A percentile compares a stretch with the other conserved stretches of the same genome.
These are phyloP conservation scores for Jaltomata sinuosa DNA, from an alignment of 257 asterid genomes.

Conservation along the genomic window DNA sequence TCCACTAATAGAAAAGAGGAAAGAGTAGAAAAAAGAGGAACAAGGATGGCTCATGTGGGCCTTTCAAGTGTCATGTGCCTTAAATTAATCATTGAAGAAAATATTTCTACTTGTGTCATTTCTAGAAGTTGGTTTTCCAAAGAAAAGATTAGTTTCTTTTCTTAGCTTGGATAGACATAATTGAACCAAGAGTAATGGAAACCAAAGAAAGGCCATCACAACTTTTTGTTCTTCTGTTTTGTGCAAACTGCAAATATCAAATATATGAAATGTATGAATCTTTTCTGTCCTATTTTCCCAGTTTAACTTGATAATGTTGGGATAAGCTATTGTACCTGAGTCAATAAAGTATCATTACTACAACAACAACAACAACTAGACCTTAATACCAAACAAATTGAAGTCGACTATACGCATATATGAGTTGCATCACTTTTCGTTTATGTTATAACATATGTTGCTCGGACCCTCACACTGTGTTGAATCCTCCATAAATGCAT, in stretches of 20 bases:
- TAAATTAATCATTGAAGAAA: not conserved
- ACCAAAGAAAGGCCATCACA: not conserved
- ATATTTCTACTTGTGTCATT: not conserved
- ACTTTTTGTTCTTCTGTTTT: not conserved
- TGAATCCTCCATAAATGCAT: not conserved
- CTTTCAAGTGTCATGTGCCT: not conserved
- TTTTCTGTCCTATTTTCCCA: not conserved
- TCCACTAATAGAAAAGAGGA: not conserved
- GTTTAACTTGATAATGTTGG: not conserved
- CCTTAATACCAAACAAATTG: not conserved
- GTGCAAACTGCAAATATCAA: not conserved
- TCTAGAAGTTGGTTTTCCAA: not conserved
- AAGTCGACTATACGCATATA: not conserved
- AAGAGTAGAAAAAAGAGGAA: not conserved
- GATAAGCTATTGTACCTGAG: not conserved
- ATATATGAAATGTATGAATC: not conserved
- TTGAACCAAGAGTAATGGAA: not conserved
- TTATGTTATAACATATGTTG: not conserved
- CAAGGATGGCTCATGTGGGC: not conserved
- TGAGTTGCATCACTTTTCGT: not conserved
- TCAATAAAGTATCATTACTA: not conserved
- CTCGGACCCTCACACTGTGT: not conserved
- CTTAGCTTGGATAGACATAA: not conserved
- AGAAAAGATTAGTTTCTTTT: not conserved
- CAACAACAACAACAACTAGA: not conserved